A percentile compares a stretch with the other conserved stretches of the same genome.
Conservation (phyloP, 2,329 filamentous ascomycete genomes). For the Sarocladium kiliense region DNA sequence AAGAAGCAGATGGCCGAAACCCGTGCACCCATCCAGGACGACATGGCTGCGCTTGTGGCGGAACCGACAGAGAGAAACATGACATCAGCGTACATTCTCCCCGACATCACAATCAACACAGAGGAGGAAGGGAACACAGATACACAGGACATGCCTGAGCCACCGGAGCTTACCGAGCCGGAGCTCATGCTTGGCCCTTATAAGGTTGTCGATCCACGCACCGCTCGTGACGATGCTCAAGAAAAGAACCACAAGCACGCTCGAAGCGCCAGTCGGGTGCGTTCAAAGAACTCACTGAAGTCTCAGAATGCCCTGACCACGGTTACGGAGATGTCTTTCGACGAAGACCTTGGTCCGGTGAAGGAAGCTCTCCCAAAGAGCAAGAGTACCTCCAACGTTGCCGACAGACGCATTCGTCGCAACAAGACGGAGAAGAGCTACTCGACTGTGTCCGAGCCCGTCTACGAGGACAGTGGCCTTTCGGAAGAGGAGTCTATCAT, state of each 20-base stretch:
- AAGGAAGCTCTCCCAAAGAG: slow-evolving; percentile 7
- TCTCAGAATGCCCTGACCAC: slow-evolving; percentile 37
- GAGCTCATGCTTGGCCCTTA: slow-evolving; percentile 15
- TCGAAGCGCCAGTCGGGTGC: slow-evolving; percentile 11
- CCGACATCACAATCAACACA: slow-evolving; percentile 50
- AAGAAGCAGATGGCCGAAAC: slow-evolving; percentile 40
- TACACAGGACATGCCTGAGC: slow-evolving; percentile 22
- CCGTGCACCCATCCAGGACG: slow-evolving; percentile 31
- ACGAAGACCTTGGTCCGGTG: background rate
- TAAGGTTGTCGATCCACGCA: slow-evolving; percentile 23
- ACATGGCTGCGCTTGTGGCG: slow-evolving; percentile 28
- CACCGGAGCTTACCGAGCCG: slow-evolving; percentile 25
- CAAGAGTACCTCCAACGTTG: slow-evolving; percentile 25
- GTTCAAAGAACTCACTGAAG: slow-evolving; percentile 18
- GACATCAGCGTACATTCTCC: slow-evolving; percentile 54
- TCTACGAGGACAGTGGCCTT: background rate
- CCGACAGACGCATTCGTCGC: slow-evolving; percentile 20
- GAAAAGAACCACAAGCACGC: slow-evolving; percentile 22
- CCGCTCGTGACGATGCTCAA: slow-evolving; percentile 23
- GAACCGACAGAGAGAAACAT: slow-evolving; percentile 45
- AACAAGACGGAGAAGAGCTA: background rate
- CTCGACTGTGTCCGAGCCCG: background rate
- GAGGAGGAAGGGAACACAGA: slow-evolving; percentile 30
- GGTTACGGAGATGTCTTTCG: slow-evolving; percentile 28
- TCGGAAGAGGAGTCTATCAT: background rate